Conservation (phyloP, 2,329 filamentous ascomycete genomes). For the Calonectria montana region DNA sequence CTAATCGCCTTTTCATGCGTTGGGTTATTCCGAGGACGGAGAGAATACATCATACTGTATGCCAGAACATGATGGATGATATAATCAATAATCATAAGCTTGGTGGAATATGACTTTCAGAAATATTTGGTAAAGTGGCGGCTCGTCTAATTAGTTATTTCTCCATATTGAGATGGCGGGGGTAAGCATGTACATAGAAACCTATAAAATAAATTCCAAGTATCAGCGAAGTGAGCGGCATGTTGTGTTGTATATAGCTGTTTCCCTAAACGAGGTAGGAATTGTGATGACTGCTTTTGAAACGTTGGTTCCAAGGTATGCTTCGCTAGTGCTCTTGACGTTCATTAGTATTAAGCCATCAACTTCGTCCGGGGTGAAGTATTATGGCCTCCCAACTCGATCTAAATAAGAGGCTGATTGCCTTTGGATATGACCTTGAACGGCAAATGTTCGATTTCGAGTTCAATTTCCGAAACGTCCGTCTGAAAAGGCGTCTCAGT, state of each 20-base stretch:
- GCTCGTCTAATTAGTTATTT: background rate
- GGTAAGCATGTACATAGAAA: background rate
- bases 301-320: background rate
- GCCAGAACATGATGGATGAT: background rate
- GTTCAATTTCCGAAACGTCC: constrained; percentile 3
- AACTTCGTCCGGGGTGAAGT: background rate
- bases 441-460: background rate
- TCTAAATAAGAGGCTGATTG: background rate
- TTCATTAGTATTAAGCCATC: background rate
- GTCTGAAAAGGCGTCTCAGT: background rate
- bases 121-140: background rate
- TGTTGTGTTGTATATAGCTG: background rate
- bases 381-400: background rate
- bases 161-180: background rate
- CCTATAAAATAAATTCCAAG: background rate
- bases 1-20: constrained; percentile 7
- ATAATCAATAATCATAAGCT: background rate
- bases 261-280: background rate
- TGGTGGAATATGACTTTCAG: background rate
- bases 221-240: background rate
- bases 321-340: background rate
- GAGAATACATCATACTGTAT: background rate
- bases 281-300: background rate
- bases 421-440: constrained; percentile 10
- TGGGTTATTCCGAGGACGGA: constrained; percentile 6